Conservation (phyloP, 192 early-diverging fungal species). For the Coemansia sp. region DNA sequence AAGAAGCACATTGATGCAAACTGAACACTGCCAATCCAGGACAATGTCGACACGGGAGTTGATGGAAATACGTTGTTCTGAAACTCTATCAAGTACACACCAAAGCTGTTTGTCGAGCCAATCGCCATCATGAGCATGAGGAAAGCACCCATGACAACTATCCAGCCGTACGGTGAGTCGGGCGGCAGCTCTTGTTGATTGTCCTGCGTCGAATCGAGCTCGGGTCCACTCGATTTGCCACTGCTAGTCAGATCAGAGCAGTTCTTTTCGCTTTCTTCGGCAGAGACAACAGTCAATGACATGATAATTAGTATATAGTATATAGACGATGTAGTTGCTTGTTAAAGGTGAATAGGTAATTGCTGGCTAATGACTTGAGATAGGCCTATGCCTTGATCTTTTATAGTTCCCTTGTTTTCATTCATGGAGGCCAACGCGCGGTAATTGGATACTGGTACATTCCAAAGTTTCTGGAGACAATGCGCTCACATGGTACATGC, state of each 20-base stretch:
- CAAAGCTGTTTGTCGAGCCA: slow-evolving; percentile 29
- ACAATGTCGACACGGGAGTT: slow-evolving; percentile 21
- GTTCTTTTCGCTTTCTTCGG: not conserved
- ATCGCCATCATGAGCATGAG: slow-evolving; percentile 34
- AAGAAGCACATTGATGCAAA: slow-evolving; percentile 34
- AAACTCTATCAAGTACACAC: slow-evolving; percentile 34
- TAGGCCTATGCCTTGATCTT: not conserved
- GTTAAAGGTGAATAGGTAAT: not conserved
- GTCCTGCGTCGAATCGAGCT: not conserved
- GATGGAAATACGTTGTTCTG: slow-evolving; percentile 18
- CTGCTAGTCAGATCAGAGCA: not conserved
- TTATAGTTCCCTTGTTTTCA: not conserved
- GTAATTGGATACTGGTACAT: not conserved
- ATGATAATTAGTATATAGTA: not conserved
- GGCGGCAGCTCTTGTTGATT: slow-evolving; percentile 8
- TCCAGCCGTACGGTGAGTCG: slow-evolving; percentile 26
- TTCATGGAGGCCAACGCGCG: not conserved
- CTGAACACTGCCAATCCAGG: slow-evolving; percentile 49
- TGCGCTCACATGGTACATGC: not conserved
- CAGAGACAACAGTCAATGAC: not conserved
- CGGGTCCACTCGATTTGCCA: not conserved
- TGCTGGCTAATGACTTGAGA: not conserved
- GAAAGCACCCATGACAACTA: slow-evolving; percentile 28
- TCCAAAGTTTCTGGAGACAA: not conserved
- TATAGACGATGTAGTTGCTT: not conserved